Evolutionary conservation across 331 rosid genomes (phyloP).

Genomic region (Quercus tomentella): DNA sequence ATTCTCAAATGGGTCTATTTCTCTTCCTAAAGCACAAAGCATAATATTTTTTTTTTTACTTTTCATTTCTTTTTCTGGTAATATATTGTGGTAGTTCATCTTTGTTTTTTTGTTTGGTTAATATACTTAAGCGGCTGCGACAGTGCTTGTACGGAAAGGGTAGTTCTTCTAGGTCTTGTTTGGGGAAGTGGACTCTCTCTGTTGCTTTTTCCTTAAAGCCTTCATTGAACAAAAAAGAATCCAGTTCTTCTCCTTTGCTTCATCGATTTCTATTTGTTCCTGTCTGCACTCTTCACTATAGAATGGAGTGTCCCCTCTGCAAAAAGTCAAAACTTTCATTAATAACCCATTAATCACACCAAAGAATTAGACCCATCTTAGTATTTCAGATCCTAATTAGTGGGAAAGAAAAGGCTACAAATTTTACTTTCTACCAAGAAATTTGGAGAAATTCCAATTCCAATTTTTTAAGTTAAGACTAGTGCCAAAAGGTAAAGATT

Average conservation of each 20-base stretch:
- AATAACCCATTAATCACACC: not conserved
- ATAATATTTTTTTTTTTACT: not conserved
- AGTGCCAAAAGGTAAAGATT: too few species aligned
- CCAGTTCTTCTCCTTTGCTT: constrained; percentile 63
- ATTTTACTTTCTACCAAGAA: too few species aligned
- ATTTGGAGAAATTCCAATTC: too few species aligned
- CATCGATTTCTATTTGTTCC: constrained; percentile 79
- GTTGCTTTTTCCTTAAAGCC: constrained; percentile 68
- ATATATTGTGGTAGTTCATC: not conserved
- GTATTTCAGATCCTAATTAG: too few species aligned
- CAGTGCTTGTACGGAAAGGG: constrained; percentile 55
- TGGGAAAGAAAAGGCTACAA: too few species aligned
- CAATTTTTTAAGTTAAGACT: too few species aligned
- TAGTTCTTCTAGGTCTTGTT: constrained; percentile 46
- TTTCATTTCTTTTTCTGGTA: not conserved
- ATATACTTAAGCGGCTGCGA: constrained; percentile 66
- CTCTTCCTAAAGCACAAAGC: constrained; percentile 14
- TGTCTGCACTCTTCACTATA: constrained; percentile 87
- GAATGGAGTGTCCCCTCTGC: constrained; percentile 95
- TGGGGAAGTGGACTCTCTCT: constrained; percentile 57
- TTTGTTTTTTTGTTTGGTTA: not conserved
- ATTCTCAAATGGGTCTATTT: constrained; percentile 14
- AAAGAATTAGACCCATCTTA: too few species aligned
- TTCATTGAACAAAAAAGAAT: constrained; percentile 65
- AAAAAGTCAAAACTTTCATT: not conserved